Evolutionary conservation across 176 grass and related monocot genomes (phyloP).

Genomic region (Poa annua): DNA sequence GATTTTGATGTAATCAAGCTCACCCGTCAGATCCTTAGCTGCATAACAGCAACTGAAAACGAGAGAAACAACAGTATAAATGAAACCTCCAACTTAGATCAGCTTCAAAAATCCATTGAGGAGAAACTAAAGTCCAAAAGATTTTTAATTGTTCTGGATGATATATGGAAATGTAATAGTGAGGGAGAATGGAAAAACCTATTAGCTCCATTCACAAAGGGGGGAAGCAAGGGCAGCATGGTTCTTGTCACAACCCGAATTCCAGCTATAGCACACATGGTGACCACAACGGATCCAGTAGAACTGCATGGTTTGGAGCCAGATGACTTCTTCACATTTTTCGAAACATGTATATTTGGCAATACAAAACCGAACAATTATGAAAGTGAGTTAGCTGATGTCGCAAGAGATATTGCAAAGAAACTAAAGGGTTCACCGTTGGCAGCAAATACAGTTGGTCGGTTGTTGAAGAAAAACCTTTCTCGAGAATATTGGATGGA

Average conservation of each 20-base stretch:
- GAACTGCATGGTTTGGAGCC: conserved; percentile 1
- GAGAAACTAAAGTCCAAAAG: background rate
- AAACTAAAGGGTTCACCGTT: background rate
- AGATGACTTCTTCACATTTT: background rate
- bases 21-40: background rate
- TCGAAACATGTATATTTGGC: background rate
- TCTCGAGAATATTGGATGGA: background rate
- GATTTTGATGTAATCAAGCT: conserved; percentile 41
- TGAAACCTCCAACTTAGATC: background rate
- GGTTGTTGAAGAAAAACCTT: background rate
- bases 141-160: background rate
- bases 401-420: background rate
- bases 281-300: background rate
- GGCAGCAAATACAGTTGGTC: background rate
- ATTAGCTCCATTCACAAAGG: background rate
- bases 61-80: accelerated
- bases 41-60: background rate
- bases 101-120: conserved; percentile 10
- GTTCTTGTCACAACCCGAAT: background rate
- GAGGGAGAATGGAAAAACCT: background rate
- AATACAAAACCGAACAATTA: background rate
- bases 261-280: background rate
- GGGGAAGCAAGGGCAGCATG: background rate
- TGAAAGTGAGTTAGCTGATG: background rate
- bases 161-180: background rate